A percentile compares a stretch with the other conserved stretches of the same genome.
Evolutionary conservation across 495 filamentous ascomycete genomes (phyloP).

Genomic region (Thermothielavioides terrestris): DNA sequence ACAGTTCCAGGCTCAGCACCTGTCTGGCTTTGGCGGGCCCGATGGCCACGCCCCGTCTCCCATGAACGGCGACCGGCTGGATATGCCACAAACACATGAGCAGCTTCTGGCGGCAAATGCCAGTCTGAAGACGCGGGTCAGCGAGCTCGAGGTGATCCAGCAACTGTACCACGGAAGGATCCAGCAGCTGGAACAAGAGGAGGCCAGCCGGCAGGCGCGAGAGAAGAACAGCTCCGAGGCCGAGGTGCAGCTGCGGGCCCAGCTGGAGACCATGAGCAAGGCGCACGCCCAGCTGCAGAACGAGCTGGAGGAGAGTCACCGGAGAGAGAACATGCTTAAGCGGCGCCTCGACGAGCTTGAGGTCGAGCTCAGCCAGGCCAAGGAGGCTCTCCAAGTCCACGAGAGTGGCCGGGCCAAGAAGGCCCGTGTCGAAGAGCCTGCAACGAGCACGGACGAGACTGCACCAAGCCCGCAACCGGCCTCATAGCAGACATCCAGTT

Average conservation of each 20-base stretch:
- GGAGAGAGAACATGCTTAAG: slow-evolving; percentile 75
- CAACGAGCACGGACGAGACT: neutral
- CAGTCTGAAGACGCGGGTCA: slow-evolving; percentile 78
- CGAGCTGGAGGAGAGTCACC: slow-evolving; percentile 64
- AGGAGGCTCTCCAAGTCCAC: slow-evolving; percentile 26
- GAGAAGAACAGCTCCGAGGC: slow-evolving; percentile 44
- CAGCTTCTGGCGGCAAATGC: slow-evolving; percentile 68
- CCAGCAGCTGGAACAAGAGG: slow-evolving; percentile 73
- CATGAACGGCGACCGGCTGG: slow-evolving; percentile 61
- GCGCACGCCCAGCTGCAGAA: slow-evolving; percentile 40
- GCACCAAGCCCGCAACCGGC: neutral
- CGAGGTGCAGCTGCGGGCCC: slow-evolving; percentile 27
- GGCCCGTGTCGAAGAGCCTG: slow-evolving; percentile 25
- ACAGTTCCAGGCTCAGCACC: slow-evolving; percentile 44
- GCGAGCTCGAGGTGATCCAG: slow-evolving; percentile 92
- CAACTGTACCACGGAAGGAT: slow-evolving; percentile 86
- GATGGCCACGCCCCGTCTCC: slow-evolving; percentile 59
- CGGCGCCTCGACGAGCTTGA: slow-evolving; percentile 74
- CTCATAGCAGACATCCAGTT: neutral
- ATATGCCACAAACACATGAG: slow-evolving; percentile 73
- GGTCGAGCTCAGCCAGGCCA: slow-evolving; percentile 38
- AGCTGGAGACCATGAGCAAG: slow-evolving; percentile 37
- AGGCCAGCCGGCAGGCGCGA: slow-evolving; percentile 48
- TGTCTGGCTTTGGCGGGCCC: slow-evolving; percentile 40
- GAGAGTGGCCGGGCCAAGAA: slow-evolving; percentile 33